phyloP scores from a whole-genome alignment of 257 asterid genomes.

The Sherardia arvensis region DNA sequence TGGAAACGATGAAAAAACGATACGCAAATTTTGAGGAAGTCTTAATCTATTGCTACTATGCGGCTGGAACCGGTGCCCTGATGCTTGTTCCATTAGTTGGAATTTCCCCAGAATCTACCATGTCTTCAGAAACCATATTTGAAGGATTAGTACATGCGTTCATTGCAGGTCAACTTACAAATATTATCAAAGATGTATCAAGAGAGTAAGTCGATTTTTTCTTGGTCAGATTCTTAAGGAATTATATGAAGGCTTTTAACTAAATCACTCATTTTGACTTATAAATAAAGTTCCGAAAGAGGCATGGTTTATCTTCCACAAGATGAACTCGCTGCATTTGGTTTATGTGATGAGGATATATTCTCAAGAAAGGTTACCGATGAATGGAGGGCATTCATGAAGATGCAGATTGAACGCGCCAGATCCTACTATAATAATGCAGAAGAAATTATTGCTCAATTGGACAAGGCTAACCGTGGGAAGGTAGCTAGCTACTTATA shows the following conservation, averaged over 20 bases:
- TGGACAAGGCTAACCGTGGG: slow-evolving; percentile 72
- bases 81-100: slow-evolving; percentile 83
- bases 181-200: slow-evolving; percentile 72
- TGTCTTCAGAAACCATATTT: slow-evolving; percentile 39
- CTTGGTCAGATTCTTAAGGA: no score
- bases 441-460: slow-evolving; percentile 67
- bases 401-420: slow-evolving; percentile 63
- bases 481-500: no score
- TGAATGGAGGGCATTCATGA: slow-evolving; percentile 72
- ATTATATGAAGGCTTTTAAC: no score
- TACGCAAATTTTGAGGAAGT: slow-evolving; percentile 59
- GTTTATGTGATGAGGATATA: slow-evolving; percentile 47
- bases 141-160: slow-evolving; percentile 45
- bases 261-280: no score
- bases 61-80: slow-evolving; percentile 69
- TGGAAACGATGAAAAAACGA: slow-evolving; percentile 56
- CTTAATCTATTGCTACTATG: slow-evolving; percentile 61
- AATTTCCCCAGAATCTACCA: slow-evolving; percentile 53
- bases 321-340: slow-evolving; percentile 57
- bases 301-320: slow-evolving; percentile 84
- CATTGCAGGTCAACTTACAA: slow-evolving; percentile 63
- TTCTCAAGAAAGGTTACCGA: slow-evolving; percentile 42
- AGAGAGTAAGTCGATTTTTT: slow-evolving; percentile 44
- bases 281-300: slow-evolving; percentile 37
- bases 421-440: slow-evolving; percentile 59